Evolutionary conservation across 2,329 filamentous ascomycete genomes (phyloP).

Genomic region (Neopestalotiopsis sp.): DNA sequence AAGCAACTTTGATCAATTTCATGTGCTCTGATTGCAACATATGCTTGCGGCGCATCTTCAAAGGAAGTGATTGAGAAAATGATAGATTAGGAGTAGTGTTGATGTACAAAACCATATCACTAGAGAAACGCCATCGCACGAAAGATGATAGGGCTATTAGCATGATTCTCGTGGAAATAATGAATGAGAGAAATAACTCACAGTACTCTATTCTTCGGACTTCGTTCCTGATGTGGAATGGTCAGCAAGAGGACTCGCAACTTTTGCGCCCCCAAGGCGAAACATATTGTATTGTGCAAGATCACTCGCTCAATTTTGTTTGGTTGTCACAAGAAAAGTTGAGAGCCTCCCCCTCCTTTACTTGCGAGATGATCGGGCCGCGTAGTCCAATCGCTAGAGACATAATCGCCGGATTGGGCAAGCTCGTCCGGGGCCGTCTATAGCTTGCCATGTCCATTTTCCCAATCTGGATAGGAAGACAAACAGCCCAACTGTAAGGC

Average conservation of each 20-base stretch:
- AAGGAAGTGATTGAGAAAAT: not conserved
- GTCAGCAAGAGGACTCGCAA: not conserved
- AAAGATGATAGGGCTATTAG: not conserved
- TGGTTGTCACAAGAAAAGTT: not conserved
- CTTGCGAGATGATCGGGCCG: not conserved
- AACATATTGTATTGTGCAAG: not conserved
- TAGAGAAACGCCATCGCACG: not conserved
- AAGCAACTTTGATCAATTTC: too few species aligned
- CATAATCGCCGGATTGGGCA: constrained; percentile 3
- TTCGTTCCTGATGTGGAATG: not conserved
- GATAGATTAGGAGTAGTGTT: not conserved
- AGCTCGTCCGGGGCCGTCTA: not conserved
- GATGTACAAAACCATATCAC: not conserved
- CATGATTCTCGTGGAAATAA: not conserved
- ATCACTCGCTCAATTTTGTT: not conserved
- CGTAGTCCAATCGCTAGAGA: not conserved
- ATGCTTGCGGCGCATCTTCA: too few species aligned
- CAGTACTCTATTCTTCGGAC: not conserved
- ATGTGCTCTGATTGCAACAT: too few species aligned
- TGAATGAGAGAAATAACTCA: not conserved
- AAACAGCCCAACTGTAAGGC: not conserved
- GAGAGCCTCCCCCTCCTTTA: not conserved
- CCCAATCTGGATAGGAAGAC: not conserved
- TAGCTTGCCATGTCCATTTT: not conserved
- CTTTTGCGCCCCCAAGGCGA: not conserved